Base-by-base conservation (phyloP, 352 stramenopile genomes). In the Phytophthora citricola region DNA sequence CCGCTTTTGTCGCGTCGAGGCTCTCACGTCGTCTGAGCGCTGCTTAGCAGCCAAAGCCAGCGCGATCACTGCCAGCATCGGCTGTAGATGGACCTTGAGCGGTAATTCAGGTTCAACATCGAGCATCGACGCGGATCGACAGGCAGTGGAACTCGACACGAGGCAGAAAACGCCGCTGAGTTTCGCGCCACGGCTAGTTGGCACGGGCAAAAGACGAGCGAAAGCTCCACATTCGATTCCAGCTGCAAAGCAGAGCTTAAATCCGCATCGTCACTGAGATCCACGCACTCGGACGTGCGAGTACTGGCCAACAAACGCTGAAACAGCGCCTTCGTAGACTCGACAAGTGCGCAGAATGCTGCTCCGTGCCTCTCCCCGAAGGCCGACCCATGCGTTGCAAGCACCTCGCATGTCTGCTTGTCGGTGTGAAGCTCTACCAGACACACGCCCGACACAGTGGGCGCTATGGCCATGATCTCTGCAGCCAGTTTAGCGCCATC, bases 1-100 rank as follows among this genome's bases (percentile, higher is more conserved):
- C 14, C 79, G 75, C 61, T 89, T 92, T 65, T 92, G 83, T 27
- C 75, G 58, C 5, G 79, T 89, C 15, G 83, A 92, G 11, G 71
- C 71, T 15, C 64, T 66, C 66, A 90, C 76, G 43, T 89, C 83
- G 63, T 89, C 78, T 12, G 81, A 79, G 45, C 83, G 80, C 56
- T 86, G 82, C 45, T 81, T 84, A 20, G 79, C 52, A 29, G 77
- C 63, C 34, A 86, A 71, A 3, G 79, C 74, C 5, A 90, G 57
- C 8, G 69, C 69, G 10, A 90, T 72, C 3, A 76, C 74, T 17
- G 73, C 63, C 9, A 87, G 38, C 41, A 90, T 81, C n/a, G 83
- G 81, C 40, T 79, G 79, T n/a, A 90, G 59, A 8, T 73, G 52
- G 17, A 41, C 40, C 61, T 66, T 59, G 5, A 75, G 46, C 14